Conservation (phyloP, 2,329 filamentous ascomycete species). For the Neopestalotiopsis clavispora region DNA sequence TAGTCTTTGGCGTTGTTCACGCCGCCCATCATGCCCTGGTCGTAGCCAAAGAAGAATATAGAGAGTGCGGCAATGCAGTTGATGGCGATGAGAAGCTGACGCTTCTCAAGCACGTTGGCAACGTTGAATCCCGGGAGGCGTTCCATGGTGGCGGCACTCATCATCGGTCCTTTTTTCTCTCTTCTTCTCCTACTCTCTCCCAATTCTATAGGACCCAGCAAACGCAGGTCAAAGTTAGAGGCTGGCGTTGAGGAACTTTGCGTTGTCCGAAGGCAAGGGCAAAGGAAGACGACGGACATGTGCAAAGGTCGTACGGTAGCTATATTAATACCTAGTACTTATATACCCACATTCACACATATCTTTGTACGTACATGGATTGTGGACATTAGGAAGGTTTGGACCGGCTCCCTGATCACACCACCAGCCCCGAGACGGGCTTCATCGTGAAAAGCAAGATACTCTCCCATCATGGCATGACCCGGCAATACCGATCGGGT, state of each 20-base stretch:
- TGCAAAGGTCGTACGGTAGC: too few species aligned
- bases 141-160: constrained; percentile 28
- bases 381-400: neutral
- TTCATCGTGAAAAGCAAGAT: neutral
- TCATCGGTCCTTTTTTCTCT: neutral
- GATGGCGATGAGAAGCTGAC: constrained; percentile 44
- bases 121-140: constrained; percentile 37
- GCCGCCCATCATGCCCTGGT: constrained; percentile 44
- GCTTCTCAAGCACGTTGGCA: constrained; percentile 38
- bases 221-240: neutral
- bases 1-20: constrained; percentile 71
- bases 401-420: neutral
- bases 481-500: neutral
- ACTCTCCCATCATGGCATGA: neutral
- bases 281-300: neutral
- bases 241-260: neutral
- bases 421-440: constrained; percentile 9
- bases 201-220: too few species aligned
- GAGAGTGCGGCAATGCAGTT: constrained; percentile 68
- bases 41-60: constrained; percentile 71
- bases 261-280: neutral
- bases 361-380: neutral
- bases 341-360: neutral
- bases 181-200: too few species aligned
- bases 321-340: too few species aligned